Conservation (phyloP, 257 asterid species). For the Fraxinus americana region DNA sequence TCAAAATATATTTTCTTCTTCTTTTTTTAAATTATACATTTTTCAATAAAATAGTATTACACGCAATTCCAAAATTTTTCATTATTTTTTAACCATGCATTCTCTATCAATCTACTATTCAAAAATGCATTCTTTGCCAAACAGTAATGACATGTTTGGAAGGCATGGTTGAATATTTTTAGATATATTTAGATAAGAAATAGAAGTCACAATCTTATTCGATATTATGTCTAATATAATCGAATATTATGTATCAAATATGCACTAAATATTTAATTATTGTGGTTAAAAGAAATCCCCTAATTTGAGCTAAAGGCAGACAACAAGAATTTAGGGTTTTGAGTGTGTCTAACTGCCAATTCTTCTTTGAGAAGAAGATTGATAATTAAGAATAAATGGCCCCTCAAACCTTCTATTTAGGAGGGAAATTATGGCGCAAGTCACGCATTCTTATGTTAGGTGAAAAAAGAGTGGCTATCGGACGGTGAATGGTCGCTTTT, state of each 20-base stretch:
- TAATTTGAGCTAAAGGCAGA: background rate
- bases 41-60: no score
- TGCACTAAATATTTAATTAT: background rate
- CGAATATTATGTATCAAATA: no score
- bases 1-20: no score
- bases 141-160: background rate
- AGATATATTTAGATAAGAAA: no score
- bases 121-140: no score
- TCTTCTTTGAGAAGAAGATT: slow-evolving; percentile 2
- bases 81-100: no score
- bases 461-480: background rate
- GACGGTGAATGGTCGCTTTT: background rate
- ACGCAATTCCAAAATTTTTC: no score
- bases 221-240: no score
- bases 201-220: no score
- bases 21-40: no score
- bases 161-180: background rate
- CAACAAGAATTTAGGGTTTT: background rate
- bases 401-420: background rate
- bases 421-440: background rate
- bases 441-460: background rate
- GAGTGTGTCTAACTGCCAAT: background rate
- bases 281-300: background rate
- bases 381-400: background rate
- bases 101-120: no score